Percentiles rank a stretch among this genome's conserved stretches.
phyloP scores from a whole-genome alignment of 345 rosid species.

The Populus deltoides region DNA sequence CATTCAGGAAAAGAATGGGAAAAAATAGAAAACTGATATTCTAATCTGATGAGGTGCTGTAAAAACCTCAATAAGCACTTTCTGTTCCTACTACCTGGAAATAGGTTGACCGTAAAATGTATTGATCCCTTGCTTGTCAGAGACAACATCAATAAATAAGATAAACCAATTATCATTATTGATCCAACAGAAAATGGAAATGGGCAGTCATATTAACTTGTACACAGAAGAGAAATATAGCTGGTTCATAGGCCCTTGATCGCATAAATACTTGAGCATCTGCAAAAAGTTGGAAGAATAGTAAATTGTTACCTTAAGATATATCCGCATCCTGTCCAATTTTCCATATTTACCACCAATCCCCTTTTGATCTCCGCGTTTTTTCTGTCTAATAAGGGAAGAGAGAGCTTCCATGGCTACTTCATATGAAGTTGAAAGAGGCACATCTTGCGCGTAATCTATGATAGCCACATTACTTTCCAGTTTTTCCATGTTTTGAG shows the following conservation, averaged over 20 bases:
- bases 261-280: slow-evolving; percentile 11
- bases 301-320: slow-evolving; percentile 57
- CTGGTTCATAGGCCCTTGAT: background rate
- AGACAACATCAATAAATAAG: background rate
- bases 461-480: slow-evolving; percentile 24
- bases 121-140: background rate
- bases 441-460: slow-evolving; percentile 34
- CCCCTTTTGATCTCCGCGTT: slow-evolving; percentile 49
- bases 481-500: slow-evolving; percentile 36
- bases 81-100: background rate
- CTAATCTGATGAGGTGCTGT: background rate
- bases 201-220: background rate
- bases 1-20: background rate
- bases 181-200: slow-evolving; percentile 1
- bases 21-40: background rate
- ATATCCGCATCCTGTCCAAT: slow-evolving; percentile 61
- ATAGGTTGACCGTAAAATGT: background rate
- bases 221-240: background rate
- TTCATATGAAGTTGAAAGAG: slow-evolving; percentile 58
- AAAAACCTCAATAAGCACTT: background rate
- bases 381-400: slow-evolving; percentile 64
- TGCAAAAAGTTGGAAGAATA: background rate
- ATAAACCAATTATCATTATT: background rate
- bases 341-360: slow-evolving; percentile 46
- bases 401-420: slow-evolving; percentile 85